A percentile compares a stretch with the other conserved stretches of the same genome.
phyloP scores from a whole-genome alignment of 257 asterid species.

The Lycium ferocissimum region DNA sequence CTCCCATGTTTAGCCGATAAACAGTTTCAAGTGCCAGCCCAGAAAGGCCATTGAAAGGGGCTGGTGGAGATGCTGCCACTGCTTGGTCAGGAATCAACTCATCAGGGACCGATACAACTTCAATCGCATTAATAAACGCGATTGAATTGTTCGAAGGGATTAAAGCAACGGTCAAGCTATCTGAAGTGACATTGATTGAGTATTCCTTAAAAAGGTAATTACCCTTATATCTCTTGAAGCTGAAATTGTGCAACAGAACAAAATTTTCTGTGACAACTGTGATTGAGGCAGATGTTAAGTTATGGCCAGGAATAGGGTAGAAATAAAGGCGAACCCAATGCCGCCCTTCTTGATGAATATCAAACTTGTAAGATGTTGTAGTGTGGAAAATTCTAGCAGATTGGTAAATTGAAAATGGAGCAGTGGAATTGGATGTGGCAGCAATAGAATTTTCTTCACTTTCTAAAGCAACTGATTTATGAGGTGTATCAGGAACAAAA shows the following conservation, averaged over 20 bases:
- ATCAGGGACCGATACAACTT: conserved; percentile 70
- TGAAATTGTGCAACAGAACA: conserved; percentile 69
- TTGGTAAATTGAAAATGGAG: conserved; percentile 66
- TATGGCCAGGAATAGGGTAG: conserved; percentile 57
- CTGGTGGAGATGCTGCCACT: conserved; percentile 40
- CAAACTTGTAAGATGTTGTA: conserved; percentile 60
- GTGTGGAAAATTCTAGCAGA: conserved; percentile 61
- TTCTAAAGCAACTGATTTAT: conserved; percentile 52
- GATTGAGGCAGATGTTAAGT: conserved; percentile 60
- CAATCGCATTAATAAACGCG: conserved; percentile 79
- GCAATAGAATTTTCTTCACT: conserved; percentile 48
- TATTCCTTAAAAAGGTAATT: conserved; percentile 67
- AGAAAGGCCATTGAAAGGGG: conserved; percentile 53
- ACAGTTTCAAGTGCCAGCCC: conserved; percentile 60
- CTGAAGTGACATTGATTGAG: conserved; percentile 63
- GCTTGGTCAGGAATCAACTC: conserved; percentile 62
- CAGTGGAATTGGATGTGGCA: conserved; percentile 60
- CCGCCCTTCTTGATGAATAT: conserved; percentile 54
- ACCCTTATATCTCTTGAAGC: conserved; percentile 49
- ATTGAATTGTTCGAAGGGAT: conserved; percentile 61
- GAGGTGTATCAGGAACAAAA: conserved; percentile 58
- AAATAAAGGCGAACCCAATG: conserved; percentile 81
- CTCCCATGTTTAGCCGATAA: conserved; percentile 78
- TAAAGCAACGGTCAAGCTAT: conserved; percentile 54
- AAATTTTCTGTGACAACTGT: conserved; percentile 68